These are phyloP conservation scores for Blastobotrys niveus DNA, from an alignment of 1,139 yeast species.

Conservation along the genomic window DNA sequence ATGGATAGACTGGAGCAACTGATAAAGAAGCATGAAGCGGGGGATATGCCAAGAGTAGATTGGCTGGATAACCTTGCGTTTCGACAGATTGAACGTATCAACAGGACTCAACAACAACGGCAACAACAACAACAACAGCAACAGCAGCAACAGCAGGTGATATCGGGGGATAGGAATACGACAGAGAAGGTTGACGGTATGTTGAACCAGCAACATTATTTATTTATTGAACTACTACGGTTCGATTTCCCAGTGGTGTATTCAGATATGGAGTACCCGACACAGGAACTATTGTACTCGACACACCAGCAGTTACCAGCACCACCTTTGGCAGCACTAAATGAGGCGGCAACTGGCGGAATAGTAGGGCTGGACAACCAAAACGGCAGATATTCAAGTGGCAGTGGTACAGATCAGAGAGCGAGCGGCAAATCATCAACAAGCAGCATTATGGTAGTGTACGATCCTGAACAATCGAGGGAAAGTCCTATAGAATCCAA, in stretches of 20 bases:
- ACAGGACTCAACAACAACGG: constrained; percentile 24
- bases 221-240: constrained; percentile 65
- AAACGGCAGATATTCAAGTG: too few relatives aligned
- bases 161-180: constrained; percentile 5
- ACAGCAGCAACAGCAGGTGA: constrained; percentile 5
- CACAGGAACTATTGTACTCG: constrained; percentile 15
- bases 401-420: too few relatives aligned
- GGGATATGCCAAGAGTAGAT: constrained; percentile 53
- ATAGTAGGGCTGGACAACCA: constrained; percentile 30
- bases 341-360: too few relatives aligned
- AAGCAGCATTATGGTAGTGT: constrained; percentile 43
- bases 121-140: too few relatives aligned
- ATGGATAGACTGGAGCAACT: constrained; percentile 46
- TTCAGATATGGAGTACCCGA: constrained; percentile 50
- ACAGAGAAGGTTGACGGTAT: too few relatives aligned
- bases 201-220: constrained; percentile 44
- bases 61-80: constrained; percentile 77
- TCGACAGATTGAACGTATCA: constrained; percentile 48
- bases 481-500: constrained; percentile 85
- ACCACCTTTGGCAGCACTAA: constrained; percentile 21
- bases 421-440: constrained; percentile 1
- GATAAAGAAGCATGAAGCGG: constrained; percentile 61
- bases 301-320: constrained; percentile 30
- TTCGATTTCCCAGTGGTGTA: constrained; percentile 80
- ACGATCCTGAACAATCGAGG: constrained; percentile 59